Conservation (phyloP, 2,329 filamentous ascomycete species). For the Aspergillus brasiliensis region DNA sequence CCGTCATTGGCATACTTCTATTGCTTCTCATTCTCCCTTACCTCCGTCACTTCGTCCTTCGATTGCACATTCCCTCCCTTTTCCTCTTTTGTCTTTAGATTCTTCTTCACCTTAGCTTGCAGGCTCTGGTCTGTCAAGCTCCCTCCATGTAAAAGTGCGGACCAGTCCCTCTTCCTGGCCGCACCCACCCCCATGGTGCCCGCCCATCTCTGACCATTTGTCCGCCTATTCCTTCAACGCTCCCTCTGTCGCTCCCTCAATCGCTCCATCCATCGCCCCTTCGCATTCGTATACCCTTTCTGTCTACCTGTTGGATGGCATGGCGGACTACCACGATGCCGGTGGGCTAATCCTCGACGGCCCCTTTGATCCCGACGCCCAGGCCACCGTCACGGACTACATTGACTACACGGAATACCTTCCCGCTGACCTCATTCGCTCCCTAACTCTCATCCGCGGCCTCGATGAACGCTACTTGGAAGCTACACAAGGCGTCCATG, state of each 20-base stretch:
- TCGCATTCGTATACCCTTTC: constrained; percentile 16
- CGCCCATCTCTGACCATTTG: constrained; percentile 19
- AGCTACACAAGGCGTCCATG: constrained; percentile 44
- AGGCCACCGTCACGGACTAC: constrained; percentile 68
- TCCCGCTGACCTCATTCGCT: constrained; percentile 65
- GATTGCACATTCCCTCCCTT: background rate
- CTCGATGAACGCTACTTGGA: constrained; percentile 49
- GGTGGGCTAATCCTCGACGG: constrained; percentile 49
- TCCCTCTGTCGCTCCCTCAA: constrained; percentile 10
- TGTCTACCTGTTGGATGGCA: constrained; percentile 29
- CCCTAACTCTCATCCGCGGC: constrained; percentile 61
- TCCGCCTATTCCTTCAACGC: constrained; percentile 16
- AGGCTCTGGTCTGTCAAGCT: constrained; percentile 12
- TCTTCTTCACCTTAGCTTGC: background rate
- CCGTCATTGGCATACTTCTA: background rate
- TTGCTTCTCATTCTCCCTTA: background rate
- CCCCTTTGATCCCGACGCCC: constrained; percentile 63
- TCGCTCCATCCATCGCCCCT: constrained; percentile 12
- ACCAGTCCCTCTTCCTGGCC: constrained; percentile 22
- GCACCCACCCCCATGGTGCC: constrained; percentile 26
- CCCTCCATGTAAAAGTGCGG: constrained; percentile 15
- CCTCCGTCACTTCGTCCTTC: background rate
- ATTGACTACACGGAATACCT: constrained; percentile 71
- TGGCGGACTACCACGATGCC: constrained; percentile 47
- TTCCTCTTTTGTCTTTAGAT: background rate